Evolutionary conservation across 1,284 basidiomycete genomes (phyloP).

Genomic region (Ustilago loliicola): DNA sequence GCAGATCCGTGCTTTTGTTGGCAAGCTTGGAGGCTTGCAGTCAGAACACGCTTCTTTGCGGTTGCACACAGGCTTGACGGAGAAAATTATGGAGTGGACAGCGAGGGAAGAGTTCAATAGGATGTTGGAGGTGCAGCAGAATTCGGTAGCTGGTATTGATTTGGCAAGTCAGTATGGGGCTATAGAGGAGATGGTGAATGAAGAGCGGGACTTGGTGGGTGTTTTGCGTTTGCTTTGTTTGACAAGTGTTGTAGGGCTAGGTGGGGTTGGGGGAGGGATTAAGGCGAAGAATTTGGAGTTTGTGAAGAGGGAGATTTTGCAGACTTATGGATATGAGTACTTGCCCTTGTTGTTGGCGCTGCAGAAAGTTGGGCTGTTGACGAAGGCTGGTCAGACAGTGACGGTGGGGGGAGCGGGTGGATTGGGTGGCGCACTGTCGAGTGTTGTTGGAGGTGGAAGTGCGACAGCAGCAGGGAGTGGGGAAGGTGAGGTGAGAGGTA

Average conservation of each 20-base stretch:
- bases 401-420: conserved; percentile 13
- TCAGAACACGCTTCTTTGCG: conserved; percentile 88
- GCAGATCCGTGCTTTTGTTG: conserved; percentile 94
- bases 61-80: conserved; percentile 92
- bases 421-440: conserved; percentile 29
- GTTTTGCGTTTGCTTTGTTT: conserved; percentile 84
- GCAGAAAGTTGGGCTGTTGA: conserved; percentile 78
- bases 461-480: conserved; percentile 5
- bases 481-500: conserved; percentile 8
- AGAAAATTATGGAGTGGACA: conserved; percentile 86
- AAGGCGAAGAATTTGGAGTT: conserved; percentile 88
- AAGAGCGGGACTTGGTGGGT: conserved; percentile 51
- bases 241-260: conserved; percentile 78
- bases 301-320: conserved; percentile 90
- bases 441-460: conserved; percentile 41
- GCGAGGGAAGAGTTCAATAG: conserved; percentile 85
- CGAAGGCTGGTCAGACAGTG: conserved; percentile 8
- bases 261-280: conserved; percentile 78
- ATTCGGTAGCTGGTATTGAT: conserved; percentile 79
- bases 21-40: conserved; percentile 90
- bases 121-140: conserved; percentile 95
- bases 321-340: conserved; percentile 93
- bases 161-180: conserved; percentile 53
- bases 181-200: conserved; percentile 64
- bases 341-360: conserved; percentile 87